phyloP scores from a whole-genome alignment of 176 grass and related monocot species.

The Carex pumila region DNA sequence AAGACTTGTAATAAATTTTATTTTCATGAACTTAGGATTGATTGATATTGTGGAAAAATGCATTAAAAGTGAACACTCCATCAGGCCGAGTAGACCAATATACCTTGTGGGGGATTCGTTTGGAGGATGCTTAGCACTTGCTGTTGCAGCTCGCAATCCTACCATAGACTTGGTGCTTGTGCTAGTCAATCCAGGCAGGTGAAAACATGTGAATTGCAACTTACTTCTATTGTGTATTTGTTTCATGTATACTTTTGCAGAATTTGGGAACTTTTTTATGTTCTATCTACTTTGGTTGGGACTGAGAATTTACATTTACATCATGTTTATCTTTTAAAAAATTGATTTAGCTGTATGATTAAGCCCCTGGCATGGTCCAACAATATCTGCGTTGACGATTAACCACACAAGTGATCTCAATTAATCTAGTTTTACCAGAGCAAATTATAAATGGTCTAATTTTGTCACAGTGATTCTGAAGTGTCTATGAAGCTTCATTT shows the following conservation, averaged over 20 bases:
- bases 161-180: slow-evolving; percentile 65
- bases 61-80: slow-evolving; percentile 48
- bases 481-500: neutral
- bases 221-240: neutral
- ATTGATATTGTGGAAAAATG: slow-evolving; percentile 42
- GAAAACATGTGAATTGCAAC: slow-evolving; percentile 17
- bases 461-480: neutral
- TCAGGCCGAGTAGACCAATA: slow-evolving; percentile 58
- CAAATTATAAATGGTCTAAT: neutral
- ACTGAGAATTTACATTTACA: neutral
- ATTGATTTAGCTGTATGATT: neutral
- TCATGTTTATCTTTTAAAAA: neutral
- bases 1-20: neutral
- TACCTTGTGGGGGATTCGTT: slow-evolving; percentile 80
- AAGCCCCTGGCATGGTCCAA: neutral
- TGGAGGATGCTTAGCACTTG: slow-evolving; percentile 65
- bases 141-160: slow-evolving; percentile 64
- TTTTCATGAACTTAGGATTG: slow-evolving; percentile 37
- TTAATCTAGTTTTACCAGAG: neutral
- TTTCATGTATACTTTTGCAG: neutral
- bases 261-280: neutral
- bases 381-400: neutral
- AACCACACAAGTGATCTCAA: neutral
- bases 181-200: slow-evolving; percentile 94
- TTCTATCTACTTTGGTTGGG: neutral